These are phyloP conservation scores for Prinsepia uniflora DNA, from an alignment of 306 rosid genomes.

Conservation along the genomic window DNA sequence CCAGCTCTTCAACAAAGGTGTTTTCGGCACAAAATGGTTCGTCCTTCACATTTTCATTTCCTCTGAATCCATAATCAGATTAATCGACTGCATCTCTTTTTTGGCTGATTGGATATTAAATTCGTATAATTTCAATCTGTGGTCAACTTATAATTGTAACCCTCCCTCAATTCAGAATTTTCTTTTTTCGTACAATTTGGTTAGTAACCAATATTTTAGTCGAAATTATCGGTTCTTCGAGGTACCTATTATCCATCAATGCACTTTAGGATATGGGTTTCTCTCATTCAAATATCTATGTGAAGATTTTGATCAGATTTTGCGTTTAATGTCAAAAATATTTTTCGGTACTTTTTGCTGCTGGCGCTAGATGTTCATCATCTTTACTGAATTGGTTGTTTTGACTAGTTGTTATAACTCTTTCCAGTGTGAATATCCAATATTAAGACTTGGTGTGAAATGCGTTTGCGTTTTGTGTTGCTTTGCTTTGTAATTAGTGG, in stretches of 20 bases:
- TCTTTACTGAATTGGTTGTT: not conserved
- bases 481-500: constrained; percentile 6
- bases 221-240: constrained; percentile 3
- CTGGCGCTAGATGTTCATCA: not conserved
- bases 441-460: not conserved
- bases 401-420: not conserved
- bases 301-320: not conserved
- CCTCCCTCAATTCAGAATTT: not conserved
- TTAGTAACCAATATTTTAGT: not conserved
- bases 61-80: not conserved
- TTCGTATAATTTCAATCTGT: constrained; percentile 7
- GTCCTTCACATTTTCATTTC: not conserved
- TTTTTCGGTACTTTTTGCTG: not conserved
- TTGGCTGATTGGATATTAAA: constrained; percentile 3
- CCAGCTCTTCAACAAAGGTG: constrained; percentile 93
- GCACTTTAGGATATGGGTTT: constrained; percentile 21
- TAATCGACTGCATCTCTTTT: not conserved
- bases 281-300: not conserved
- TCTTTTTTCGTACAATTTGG: constrained; percentile 1
- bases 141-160: constrained; percentile 4
- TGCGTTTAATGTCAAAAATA: not conserved
- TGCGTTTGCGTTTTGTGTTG: not conserved
- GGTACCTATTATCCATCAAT: constrained; percentile 9
- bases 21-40: constrained; percentile 83
- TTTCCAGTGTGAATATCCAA: not conserved